phyloP scores from a whole-genome alignment of 768 basidiomycete species.

The Mycena maculata region DNA sequence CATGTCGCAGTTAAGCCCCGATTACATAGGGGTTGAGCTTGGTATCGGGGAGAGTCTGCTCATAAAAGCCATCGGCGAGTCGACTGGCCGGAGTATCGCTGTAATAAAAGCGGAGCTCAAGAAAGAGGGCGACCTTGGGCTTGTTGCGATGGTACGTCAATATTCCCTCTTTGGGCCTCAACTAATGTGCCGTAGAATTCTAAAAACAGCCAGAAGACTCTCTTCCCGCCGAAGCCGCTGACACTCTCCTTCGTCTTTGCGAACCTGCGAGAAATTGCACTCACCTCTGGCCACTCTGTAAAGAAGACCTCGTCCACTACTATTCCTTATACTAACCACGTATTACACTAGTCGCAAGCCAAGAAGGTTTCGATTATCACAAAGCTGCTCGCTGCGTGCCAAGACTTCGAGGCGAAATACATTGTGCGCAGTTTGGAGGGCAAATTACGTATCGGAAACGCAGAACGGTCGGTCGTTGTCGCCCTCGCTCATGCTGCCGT shows the following conservation, averaged over 20 bases:
- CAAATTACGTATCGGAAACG: constrained; percentile 96
- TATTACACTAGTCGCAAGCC: constrained; percentile 80
- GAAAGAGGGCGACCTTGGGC: constrained; percentile 94
- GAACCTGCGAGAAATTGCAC: constrained; percentile 91
- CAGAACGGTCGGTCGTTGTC: constrained; percentile 94
- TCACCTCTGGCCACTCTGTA: constrained; percentile 86
- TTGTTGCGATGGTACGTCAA: constrained; percentile 89
- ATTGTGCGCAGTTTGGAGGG: constrained; percentile 96
- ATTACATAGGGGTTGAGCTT: constrained; percentile 94
- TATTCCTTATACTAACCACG: constrained; percentile 16
- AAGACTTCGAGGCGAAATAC: constrained; percentile 94
- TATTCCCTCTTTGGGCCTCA: background rate
- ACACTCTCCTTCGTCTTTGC: constrained; percentile 91
- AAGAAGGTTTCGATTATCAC: constrained; percentile 97
- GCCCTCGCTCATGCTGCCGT: constrained; percentile 94
- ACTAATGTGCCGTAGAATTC: constrained; percentile 72
- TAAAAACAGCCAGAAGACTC: constrained; percentile 90
- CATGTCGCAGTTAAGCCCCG: constrained; percentile 81
- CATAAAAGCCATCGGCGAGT: constrained; percentile 94
- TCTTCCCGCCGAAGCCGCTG: constrained; percentile 94
- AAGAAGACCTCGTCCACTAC: constrained; percentile 15
- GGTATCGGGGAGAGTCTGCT: constrained; percentile 96
- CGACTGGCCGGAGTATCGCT: constrained; percentile 87
- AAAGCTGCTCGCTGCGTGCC: constrained; percentile 91
- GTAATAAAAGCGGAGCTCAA: constrained; percentile 92